phyloP scores from a whole-genome alignment of 305 asterid species.

The Fraxinus nigra region DNA sequence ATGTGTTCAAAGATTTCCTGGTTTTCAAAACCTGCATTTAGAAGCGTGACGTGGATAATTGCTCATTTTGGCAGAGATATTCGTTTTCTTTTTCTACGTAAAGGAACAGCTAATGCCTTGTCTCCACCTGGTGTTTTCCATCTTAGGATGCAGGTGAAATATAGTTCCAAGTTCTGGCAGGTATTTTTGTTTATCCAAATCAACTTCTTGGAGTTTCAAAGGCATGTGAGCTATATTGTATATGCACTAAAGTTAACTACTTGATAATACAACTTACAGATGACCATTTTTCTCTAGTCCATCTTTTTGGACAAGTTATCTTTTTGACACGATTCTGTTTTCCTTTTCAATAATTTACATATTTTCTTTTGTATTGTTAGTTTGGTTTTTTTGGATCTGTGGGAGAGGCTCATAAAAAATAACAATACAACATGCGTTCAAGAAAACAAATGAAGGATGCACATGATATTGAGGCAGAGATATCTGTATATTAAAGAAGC shows the following conservation, averaged over 20 bases:
- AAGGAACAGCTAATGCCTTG: neutral
- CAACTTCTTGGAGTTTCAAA: neutral
- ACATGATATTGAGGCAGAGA: neutral
- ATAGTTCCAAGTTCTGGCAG: conserved; percentile 1
- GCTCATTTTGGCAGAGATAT: neutral
- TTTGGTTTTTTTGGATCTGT: neutral
- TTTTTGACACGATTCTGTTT: neutral
- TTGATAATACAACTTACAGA: neutral
- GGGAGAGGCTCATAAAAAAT: neutral
- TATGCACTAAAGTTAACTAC: neutral
- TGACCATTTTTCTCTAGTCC: neutral
- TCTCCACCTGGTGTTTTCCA: neutral
- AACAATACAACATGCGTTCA: neutral
- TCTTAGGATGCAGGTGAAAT: neutral
- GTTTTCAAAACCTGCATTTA: neutral
- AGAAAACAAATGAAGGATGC: neutral
- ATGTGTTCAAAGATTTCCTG: neutral
- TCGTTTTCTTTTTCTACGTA: neutral
- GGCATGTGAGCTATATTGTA: conserved; percentile 7
- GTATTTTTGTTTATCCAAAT: neutral
- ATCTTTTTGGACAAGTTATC: neutral
- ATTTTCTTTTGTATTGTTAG: neutral
- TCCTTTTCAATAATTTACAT: neutral
- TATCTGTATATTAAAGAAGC: neutral
- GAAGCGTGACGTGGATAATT: neutral